Conservation (phyloP, 1,284 basidiomycete genomes). For the Pseudozyma thailandica region DNA sequence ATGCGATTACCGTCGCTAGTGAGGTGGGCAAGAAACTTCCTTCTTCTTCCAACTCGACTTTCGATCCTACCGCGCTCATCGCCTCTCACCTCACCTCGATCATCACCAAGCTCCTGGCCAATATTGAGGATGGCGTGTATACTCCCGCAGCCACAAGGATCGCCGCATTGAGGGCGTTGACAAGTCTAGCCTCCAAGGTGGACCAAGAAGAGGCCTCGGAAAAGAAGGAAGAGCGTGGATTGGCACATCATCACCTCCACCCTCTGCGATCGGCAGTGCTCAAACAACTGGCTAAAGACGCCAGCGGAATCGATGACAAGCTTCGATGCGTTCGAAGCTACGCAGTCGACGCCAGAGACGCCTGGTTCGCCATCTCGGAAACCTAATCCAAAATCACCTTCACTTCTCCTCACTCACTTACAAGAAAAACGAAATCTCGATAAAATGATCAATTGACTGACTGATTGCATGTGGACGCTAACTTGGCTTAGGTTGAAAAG, state of each 20-base stretch:
- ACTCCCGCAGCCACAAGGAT: conserved; percentile 75
- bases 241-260: conserved; percentile 35
- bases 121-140: conserved; percentile 26
- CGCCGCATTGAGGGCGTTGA: conserved; percentile 81
- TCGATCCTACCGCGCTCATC: conserved; percentile 20
- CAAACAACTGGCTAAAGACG: conserved; percentile 74
- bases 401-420: neutral
- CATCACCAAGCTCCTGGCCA: conserved; percentile 43
- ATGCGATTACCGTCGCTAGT: conserved; percentile 79
- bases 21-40: conserved; percentile 68
- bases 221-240: conserved; percentile 1
- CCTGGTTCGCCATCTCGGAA: conserved; percentile 50
- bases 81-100: conserved; percentile 27
- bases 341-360: conserved; percentile 61
- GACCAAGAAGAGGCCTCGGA: conserved; percentile 75
- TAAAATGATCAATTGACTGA: neutral
- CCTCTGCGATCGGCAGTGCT: conserved; percentile 72
- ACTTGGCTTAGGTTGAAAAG: conserved; percentile 22
- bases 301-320: conserved; percentile 58
- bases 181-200: conserved; percentile 80
- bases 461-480: neutral
- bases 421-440: neutral
- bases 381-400: conserved; percentile 15
- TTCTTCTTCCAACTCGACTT: conserved; percentile 1
- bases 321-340: conserved; percentile 46